Evolutionary conservation across 1,284 basidiomycete genomes (phyloP).

Genomic region (Cryptococcus depauperatus): DNA sequence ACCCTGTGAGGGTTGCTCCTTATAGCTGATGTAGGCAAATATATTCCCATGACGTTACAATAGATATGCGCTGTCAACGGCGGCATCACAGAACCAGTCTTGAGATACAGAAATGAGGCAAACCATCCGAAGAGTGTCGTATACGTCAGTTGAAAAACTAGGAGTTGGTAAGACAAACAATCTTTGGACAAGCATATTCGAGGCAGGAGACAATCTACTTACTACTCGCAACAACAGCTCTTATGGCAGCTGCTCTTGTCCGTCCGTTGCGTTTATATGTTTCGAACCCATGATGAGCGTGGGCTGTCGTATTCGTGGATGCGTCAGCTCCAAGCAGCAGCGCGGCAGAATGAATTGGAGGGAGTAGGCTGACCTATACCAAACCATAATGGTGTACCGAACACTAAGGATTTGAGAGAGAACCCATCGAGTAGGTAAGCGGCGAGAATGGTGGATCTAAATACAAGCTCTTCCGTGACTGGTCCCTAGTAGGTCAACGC

Average conservation of each 20-base stretch:
- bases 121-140: constrained; percentile 89
- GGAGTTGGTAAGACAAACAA: background rate
- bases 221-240: constrained; percentile 58
- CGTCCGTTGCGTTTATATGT: constrained; percentile 63
- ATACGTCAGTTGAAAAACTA: constrained; percentile 79
- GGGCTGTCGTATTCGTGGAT: constrained; percentile 54
- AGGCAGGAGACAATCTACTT: constrained; percentile 35
- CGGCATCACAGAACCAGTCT: constrained; percentile 52
- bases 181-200: background rate
- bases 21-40: constrained; percentile 31
- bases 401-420: constrained; percentile 57
- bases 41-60: constrained; percentile 83
- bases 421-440: constrained; percentile 63
- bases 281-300: constrained; percentile 86
- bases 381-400: constrained; percentile 76
- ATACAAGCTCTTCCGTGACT: constrained; percentile 85
- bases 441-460: constrained; percentile 73
- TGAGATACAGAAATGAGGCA: constrained; percentile 74
- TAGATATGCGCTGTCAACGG: constrained; percentile 72
- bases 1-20: constrained; percentile 28
- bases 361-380: constrained; percentile 59
- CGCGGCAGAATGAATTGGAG: background rate
- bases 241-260: constrained; percentile 55
- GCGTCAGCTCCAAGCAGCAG: background rate
- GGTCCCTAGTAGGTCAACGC: constrained; percentile 70